phyloP scores from a whole-genome alignment of 352 stramenopile species.

The Halophytophthora batemanensis region DNA sequence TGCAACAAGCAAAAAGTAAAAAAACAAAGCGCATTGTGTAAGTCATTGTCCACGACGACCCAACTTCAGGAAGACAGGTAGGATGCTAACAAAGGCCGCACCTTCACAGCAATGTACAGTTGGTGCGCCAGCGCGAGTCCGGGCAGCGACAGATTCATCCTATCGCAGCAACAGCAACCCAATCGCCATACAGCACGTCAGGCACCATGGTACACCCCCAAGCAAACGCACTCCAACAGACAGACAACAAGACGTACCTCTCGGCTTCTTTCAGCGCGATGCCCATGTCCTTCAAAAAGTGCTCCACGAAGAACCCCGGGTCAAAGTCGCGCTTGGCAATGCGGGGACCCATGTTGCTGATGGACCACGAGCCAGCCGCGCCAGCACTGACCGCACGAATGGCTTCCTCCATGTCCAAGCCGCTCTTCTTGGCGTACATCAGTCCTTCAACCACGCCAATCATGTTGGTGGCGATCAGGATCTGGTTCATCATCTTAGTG shows the following conservation, averaged over 20 bases:
- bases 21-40: too few relatives aligned
- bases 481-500: constrained; percentile 93
- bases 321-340: constrained; percentile 89
- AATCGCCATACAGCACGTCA: background rate
- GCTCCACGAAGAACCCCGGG: constrained; percentile 90
- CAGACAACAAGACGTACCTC: constrained; percentile 33
- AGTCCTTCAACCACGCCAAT: constrained; percentile 88
- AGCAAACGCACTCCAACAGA: too few relatives aligned
- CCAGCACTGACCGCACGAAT: constrained; percentile 84
- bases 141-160: constrained; percentile 84
- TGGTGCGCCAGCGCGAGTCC: constrained; percentile 84
- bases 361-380: constrained; percentile 86
- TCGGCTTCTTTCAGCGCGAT: constrained; percentile 87
- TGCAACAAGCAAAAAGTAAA: constrained; percentile 17
- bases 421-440: constrained; percentile 85
- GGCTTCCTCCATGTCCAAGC: constrained; percentile 85
- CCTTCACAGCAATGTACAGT: constrained; percentile 83
- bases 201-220: background rate
- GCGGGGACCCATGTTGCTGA: constrained; percentile 87
- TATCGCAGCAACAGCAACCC: constrained; percentile 12
- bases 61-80: background rate
- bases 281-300: constrained; percentile 91
- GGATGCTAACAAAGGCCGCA: constrained; percentile 6
- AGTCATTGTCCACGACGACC: background rate
- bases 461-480: constrained; percentile 87